A percentile compares a stretch with the other conserved stretches of the same genome.
These are phyloP conservation scores for Naganishia sp. DNA, from an alignment of 1,284 basidiomycete genomes.

Conservation along the genomic window DNA sequence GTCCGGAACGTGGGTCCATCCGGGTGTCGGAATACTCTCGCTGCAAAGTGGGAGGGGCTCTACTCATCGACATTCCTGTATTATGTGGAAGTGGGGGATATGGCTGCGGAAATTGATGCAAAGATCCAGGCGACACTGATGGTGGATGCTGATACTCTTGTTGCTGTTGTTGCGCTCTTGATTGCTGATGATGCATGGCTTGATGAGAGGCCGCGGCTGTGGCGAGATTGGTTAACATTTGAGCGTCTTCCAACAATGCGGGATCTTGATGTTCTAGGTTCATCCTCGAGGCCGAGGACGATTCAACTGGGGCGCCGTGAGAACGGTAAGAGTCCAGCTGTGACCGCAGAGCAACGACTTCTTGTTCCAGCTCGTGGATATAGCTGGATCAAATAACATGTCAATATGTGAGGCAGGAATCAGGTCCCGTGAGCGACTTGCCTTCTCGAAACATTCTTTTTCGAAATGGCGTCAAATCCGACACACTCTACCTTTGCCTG, in stretches of 20 bases:
- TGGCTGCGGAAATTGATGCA: constrained; percentile 11
- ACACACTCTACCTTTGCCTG: constrained; percentile 56
- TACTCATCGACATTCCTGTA: background rate
- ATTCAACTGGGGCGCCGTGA: background rate
- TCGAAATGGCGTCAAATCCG: constrained; percentile 55
- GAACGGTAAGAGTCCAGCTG: constrained; percentile 39
- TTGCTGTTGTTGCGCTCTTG: constrained; percentile 2
- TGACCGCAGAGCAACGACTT: constrained; percentile 50
- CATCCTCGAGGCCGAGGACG: background rate
- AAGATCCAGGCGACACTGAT: constrained; percentile 10
- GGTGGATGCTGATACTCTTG: constrained; percentile 20
- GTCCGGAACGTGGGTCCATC: background rate
- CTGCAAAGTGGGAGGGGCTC: background rate
- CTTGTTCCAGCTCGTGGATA: constrained; percentile 54
- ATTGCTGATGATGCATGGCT: constrained; percentile 16
- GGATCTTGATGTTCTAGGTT: constrained; percentile 21
- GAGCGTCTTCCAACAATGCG: constrained; percentile 17
- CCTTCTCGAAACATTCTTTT: constrained; percentile 56
- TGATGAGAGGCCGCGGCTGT: constrained; percentile 23
- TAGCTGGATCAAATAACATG: constrained; percentile 41
- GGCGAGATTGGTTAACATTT: constrained; percentile 24
- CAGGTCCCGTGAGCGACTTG: constrained; percentile 37
- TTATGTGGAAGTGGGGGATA: background rate
- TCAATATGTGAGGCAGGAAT: background rate
- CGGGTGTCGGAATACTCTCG: constrained; percentile 17